Base-by-base conservation (phyloP, 257 asterid genomes). In the Prunella vulgaris region DNA sequence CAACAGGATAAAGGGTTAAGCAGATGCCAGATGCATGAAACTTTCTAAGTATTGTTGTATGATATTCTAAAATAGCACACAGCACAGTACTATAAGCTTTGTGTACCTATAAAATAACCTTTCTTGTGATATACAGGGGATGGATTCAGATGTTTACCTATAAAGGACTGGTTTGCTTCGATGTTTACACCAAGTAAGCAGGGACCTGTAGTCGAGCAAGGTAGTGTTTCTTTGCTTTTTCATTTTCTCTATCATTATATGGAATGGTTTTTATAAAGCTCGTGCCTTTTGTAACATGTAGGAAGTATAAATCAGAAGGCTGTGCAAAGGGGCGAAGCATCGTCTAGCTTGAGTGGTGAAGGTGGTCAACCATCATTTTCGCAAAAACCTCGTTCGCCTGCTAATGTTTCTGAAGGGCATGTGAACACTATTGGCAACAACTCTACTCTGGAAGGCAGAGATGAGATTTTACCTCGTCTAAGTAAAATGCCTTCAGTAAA, bases 91-190 rank as follows among this genome's bases (percentile, higher is more conserved):
- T 7, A 2, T 5, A 3, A 9, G n/a, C 60, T 20, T 14, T 14
- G 14, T 30, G n/a, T 30, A 60, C 18, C 46, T 8, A 32, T n/a
- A 15, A n/a, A 32, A 35, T 30, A 15, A 32, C 9, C 21, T 7
- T 35, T 58, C 37, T 1, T 30, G 28, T 59, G 64, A 59, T 27
- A n/a, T 42, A 28, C 66, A 92, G 98, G 85, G 64, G 72, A 71
- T 38, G 93, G 94, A 70, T 82, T 84, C 78, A 46, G 15, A 46
- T 46, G 53, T 46, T 15, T 46, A 5, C 53, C 53, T n/a, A 83
- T 76, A 64, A 84, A 71, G 86, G 82, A 75, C 79, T 84, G 90
- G 96, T 83, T 87, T 69, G 9, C 85, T 63, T 82, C 88, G 56
- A 51, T 82, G 64, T 83, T 82, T 75, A 69, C 76, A 77, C 69